phyloP scores from a whole-genome alignment of 768 basidiomycete genomes.

The Boletus pseudopeckii region DNA sequence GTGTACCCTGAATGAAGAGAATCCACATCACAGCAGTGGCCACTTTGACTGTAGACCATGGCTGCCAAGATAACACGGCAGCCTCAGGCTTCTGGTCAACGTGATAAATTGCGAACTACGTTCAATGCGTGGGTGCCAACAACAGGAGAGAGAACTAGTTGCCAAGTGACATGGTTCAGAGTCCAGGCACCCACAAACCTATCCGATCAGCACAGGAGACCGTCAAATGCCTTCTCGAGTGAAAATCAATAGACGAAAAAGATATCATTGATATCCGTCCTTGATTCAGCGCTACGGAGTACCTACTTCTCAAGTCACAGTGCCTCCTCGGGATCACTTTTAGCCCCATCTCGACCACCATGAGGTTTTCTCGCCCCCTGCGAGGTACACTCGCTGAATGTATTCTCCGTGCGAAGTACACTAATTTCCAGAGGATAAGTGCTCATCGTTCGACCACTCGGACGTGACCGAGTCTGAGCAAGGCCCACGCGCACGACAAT shows the following conservation, averaged over 20 bases:
- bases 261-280: neutral
- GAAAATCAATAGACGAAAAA: neutral
- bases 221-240: neutral
- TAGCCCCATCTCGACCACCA: no score
- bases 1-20: neutral
- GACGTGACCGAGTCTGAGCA: neutral
- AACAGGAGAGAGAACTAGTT: neutral
- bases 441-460: neutral
- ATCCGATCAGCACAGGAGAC: neutral
- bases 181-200: no score
- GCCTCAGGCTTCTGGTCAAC: no score
- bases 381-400: neutral
- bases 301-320: neutral
- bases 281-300: neutral
- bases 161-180: neutral
- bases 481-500: slow-evolving; percentile 19
- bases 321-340: neutral
- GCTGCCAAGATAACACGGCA: no score
- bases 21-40: neutral
- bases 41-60: no score
- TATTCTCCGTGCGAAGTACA: slow-evolving; percentile 1
- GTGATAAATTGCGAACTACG: no score
- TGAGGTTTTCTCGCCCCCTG: neutral
- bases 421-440: slow-evolving; percentile 1
- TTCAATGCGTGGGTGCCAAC: neutral